Conservation (phyloP, 2,329 filamentous ascomycete genomes). For the Alternaria sp. region DNA sequence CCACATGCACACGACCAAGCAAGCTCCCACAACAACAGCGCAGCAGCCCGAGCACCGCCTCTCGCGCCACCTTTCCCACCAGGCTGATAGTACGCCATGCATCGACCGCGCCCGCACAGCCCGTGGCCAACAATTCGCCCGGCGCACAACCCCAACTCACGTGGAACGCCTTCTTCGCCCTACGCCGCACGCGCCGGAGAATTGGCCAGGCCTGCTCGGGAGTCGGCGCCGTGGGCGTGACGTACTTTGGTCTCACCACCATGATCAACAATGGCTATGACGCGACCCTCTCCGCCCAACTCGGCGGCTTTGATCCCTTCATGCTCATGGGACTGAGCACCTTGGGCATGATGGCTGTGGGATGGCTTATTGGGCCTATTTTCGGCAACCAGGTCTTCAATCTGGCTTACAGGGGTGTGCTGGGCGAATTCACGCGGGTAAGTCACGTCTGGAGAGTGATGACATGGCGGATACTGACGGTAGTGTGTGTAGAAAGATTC, state of each 20-base stretch:
- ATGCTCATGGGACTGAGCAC: slow-evolving; percentile 83
- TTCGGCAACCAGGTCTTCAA: slow-evolving; percentile 83
- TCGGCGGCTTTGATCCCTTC: slow-evolving; percentile 88
- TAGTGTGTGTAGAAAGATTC: slow-evolving; percentile 79
- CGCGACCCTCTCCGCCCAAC: slow-evolving; percentile 65
- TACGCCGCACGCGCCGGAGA: slow-evolving; percentile 83
- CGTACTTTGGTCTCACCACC: slow-evolving; percentile 67
- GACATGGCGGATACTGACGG: neutral
- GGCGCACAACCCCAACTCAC: slow-evolving; percentile 47
- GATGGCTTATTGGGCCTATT: slow-evolving; percentile 87
- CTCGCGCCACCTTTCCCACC: slow-evolving; percentile 10
- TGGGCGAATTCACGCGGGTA: slow-evolving; percentile 73
- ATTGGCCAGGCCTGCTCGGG: slow-evolving; percentile 83
- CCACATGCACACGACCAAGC: slow-evolving; percentile 35
- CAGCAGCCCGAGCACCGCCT: slow-evolving; percentile 15
- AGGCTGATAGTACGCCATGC: slow-evolving; percentile 27
- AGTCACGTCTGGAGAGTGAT: slow-evolving; percentile 40
- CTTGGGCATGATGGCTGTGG: slow-evolving; percentile 75
- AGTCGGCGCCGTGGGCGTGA: slow-evolving; percentile 66
- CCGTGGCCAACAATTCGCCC: slow-evolving; percentile 21
- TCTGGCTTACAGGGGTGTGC: slow-evolving; percentile 72
- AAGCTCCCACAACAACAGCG: slow-evolving; percentile 28
- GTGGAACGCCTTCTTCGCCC: slow-evolving; percentile 93
- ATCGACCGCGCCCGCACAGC: slow-evolving; percentile 28
- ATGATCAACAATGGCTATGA: slow-evolving; percentile 77